These are phyloP conservation scores for Amoebophrya sp. DNA, from an alignment of 169 alveolate species.

Conservation along the genomic window DNA sequence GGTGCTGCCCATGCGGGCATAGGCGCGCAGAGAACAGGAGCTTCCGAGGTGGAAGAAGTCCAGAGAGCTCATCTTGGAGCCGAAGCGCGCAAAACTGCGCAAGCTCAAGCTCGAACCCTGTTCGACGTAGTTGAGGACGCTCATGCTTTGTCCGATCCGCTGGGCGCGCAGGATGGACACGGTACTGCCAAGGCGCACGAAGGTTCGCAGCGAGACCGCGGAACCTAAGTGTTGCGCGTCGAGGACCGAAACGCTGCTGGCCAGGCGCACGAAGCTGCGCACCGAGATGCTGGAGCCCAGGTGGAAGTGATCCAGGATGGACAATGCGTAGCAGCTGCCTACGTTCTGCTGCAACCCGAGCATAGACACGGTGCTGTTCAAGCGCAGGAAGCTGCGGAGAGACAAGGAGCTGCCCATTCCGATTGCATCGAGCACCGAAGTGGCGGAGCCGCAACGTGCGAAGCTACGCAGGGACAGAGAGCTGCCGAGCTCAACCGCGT, in stretches of 20 bases:
- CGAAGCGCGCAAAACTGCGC: constrained; percentile 23
- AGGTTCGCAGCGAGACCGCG: constrained; percentile 5
- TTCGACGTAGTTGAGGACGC: background rate
- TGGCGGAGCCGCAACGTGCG: background rate
- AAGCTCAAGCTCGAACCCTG: background rate
- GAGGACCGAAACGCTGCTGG: constrained; percentile 13
- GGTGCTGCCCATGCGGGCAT: background rate
- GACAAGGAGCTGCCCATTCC: background rate
- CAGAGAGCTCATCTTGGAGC: background rate
- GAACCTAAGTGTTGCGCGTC: background rate
- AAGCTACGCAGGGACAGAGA: background rate
- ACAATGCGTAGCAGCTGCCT: constrained; percentile 4
- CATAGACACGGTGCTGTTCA: background rate
- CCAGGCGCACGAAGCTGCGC: background rate
- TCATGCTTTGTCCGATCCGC: background rate
- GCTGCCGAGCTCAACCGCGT: constrained; percentile 1
- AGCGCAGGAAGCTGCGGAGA: background rate
- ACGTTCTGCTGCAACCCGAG: background rate
- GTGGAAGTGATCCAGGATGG: constrained; percentile 16
- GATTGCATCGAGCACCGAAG: background rate
- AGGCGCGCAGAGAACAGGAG: background rate
- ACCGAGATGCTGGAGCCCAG: background rate
- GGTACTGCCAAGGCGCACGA: background rate
- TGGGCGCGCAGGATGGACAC: background rate
- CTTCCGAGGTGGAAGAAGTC: background rate